phyloP scores from a whole-genome alignment of 176 grass and related monocot genomes.

The Pontederia crassipes region DNA sequence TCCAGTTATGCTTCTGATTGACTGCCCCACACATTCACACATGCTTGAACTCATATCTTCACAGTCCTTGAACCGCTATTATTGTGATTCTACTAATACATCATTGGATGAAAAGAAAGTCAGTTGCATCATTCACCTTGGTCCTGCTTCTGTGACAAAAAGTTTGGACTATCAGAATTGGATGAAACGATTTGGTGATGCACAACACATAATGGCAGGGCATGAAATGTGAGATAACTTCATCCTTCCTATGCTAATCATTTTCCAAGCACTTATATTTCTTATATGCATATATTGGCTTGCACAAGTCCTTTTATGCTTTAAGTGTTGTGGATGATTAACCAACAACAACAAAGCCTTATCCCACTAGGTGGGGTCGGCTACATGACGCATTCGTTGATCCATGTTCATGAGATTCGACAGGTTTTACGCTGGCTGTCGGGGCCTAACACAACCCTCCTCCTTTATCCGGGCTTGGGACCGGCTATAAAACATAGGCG shows the following conservation, averaged over 20 bases:
- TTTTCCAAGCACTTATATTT: conserved; percentile 4
- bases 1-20: conserved; percentile 66
- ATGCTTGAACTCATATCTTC: conserved; percentile 55
- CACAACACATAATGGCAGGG: conserved; percentile 94
- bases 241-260: too few species aligned
- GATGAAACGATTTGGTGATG: conserved; percentile 63
- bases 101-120: conserved; percentile 47
- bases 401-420: too few species aligned
- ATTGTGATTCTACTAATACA: conserved; percentile 28
- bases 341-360: too few species aligned
- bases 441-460: too few species aligned
- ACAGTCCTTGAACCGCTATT: conserved; percentile 44
- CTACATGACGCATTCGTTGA: too few species aligned
- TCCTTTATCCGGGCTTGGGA: too few species aligned
- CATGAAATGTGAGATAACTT: conserved; percentile 68
- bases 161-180: conserved; percentile 57
- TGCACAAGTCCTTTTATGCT: too few species aligned
- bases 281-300: not conserved
- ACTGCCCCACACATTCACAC: conserved; percentile 71
- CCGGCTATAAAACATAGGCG: too few species aligned
- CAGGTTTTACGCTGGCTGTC: too few species aligned
- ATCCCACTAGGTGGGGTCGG: too few species aligned
- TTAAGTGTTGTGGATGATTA: too few species aligned
- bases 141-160: conserved; percentile 67
- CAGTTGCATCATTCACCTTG: conserved; percentile 96